Evolutionary conservation across 495 filamentous ascomycete genomes (phyloP).

Genomic region (Penicillium flavigenum): DNA sequence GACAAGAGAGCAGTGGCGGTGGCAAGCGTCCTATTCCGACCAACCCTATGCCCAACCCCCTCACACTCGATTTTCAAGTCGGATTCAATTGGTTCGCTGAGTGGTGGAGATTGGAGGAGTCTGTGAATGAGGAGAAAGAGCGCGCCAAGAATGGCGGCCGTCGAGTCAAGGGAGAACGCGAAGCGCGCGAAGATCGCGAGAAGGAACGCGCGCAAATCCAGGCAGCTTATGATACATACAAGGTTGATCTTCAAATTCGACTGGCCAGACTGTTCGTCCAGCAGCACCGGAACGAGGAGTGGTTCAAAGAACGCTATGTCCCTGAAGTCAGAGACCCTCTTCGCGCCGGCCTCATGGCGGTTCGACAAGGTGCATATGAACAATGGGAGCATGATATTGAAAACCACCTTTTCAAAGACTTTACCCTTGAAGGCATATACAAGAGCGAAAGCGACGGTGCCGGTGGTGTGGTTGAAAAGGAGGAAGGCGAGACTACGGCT

Average conservation of each 20-base stretch:
- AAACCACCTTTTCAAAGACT: constrained; percentile 83
- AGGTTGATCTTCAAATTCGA: constrained; percentile 87
- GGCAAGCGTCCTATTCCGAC: constrained; percentile 56
- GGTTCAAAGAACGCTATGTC: constrained; percentile 96
- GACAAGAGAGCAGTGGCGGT: constrained; percentile 59
- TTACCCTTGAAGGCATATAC: constrained; percentile 91
- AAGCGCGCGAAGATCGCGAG: constrained; percentile 80
- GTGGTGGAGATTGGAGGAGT: constrained; percentile 89
- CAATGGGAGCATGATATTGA: constrained; percentile 86
- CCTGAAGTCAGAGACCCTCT: constrained; percentile 72
- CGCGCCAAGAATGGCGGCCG: constrained; percentile 72
- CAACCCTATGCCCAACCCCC: constrained; percentile 79
- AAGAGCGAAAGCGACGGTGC: constrained; percentile 88
- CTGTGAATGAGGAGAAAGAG: constrained; percentile 84
- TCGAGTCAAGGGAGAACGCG: constrained; percentile 69
- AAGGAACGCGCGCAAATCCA: constrained; percentile 89
- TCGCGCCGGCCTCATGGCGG: constrained; percentile 67
- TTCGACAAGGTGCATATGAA: constrained; percentile 68
- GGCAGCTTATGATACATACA: constrained; percentile 88
- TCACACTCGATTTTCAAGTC: constrained; percentile 85
- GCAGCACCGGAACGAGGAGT: constrained; percentile 89
- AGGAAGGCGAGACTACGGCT: constrained; percentile 88
- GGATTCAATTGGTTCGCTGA: constrained; percentile 96
- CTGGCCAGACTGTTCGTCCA: constrained; percentile 87
- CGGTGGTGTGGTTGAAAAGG: constrained; percentile 85